Conservation (phyloP, 371 early-diverging fungal species). For the Mortierella polycephala region DNA sequence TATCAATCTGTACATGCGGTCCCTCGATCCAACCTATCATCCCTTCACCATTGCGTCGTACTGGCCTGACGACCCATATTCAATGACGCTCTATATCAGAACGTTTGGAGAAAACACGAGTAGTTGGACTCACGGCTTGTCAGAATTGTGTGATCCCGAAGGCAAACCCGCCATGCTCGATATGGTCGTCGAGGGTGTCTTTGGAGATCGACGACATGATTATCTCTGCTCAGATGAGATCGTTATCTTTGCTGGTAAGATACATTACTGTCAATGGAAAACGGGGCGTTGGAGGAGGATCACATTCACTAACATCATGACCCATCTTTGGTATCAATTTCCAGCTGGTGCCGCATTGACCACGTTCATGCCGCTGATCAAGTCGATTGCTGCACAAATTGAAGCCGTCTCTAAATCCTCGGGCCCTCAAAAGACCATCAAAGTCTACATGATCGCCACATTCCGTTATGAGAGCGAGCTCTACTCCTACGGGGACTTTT, state of each 20-base stretch:
- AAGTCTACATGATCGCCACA: constrained; percentile 41
- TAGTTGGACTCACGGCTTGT: constrained; percentile 42
- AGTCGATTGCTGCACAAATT: constrained; percentile 48
- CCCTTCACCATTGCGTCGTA: constrained; percentile 52
- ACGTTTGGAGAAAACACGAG: constrained; percentile 28
- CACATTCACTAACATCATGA: background rate
- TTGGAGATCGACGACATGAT: constrained; percentile 44
- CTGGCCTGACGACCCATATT: constrained; percentile 50
- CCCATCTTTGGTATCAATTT: background rate
- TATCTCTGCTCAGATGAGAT: constrained; percentile 29
- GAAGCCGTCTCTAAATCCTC: constrained; percentile 4
- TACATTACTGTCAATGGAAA: background rate
- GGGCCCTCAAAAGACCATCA: constrained; percentile 4
- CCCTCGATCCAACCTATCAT: constrained; percentile 30
- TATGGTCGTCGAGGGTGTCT: constrained; percentile 38
- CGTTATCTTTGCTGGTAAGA: constrained; percentile 46
- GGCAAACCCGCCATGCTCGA: constrained; percentile 17
- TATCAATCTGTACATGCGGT: constrained; percentile 37
- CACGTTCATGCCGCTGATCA: constrained; percentile 41
- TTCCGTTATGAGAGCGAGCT: constrained; percentile 50
- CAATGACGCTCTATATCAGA: constrained; percentile 44
- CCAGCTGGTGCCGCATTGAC: constrained; percentile 48
- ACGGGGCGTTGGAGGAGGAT: background rate
- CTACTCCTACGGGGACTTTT: constrained; percentile 46
- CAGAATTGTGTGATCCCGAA: constrained; percentile 17